These are phyloP conservation scores for Tremella mesenterica DNA, from an alignment of 768 basidiomycete species.

Conservation along the genomic window DNA sequence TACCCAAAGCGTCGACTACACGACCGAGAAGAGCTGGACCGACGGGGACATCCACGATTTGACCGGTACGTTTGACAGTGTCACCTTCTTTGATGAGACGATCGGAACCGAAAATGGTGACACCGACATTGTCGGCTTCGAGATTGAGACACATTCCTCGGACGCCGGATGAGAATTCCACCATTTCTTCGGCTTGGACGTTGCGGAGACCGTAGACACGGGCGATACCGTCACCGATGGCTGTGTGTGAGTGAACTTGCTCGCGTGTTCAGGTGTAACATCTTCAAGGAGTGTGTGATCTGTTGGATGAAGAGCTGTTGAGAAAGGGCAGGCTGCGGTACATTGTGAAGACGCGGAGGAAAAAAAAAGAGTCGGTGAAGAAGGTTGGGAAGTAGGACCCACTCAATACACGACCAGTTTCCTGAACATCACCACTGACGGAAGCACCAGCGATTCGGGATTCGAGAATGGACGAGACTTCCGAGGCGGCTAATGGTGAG, in stretches of 20 bases:
- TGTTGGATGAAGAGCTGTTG: background rate
- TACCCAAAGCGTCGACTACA: conserved; percentile 98
- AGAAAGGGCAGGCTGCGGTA: background rate
- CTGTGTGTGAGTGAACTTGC: no score
- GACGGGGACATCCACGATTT: conserved; percentile 99
- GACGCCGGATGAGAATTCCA: conserved; percentile 99
- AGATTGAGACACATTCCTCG: conserved; percentile 99
- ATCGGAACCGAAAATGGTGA: conserved; percentile 80
- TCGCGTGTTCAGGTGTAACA: no score
- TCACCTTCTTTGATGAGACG: conserved; percentile 99
- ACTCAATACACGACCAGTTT: conserved; percentile 98
- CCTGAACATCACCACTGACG: conserved; percentile 89
- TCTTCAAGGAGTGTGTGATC: no score
- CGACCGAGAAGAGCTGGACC: conserved; percentile 95
- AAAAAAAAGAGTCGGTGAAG: no score
- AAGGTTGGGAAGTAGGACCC: conserved; percentile 11
- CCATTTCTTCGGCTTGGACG: conserved; percentile 99
- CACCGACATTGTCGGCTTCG: conserved; percentile 99
- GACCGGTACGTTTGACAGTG: conserved; percentile 99
- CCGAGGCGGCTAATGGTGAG: conserved; percentile 72
- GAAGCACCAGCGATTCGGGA: conserved; percentile 89
- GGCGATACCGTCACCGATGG: conserved; percentile 89
- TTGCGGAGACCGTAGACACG: conserved; percentile 98
- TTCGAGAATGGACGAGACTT: conserved; percentile 99
- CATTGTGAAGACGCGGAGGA: no score